A percentile compares a stretch with the other conserved stretches of the same genome.
Evolutionary conservation across 1,284 basidiomycete genomes (phyloP).

Genomic region (Sparassis latifolia): DNA sequence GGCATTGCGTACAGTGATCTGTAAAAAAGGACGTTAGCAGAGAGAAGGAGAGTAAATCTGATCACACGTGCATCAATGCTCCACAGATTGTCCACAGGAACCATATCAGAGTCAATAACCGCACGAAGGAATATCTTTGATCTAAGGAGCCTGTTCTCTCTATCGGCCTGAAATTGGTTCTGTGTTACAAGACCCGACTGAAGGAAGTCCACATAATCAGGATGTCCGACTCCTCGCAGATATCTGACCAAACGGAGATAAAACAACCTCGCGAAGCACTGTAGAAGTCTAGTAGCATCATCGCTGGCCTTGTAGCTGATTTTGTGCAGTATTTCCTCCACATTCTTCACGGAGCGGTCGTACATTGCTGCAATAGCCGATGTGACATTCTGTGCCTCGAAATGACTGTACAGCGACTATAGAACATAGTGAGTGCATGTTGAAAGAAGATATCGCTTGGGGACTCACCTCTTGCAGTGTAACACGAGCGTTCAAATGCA

Average conservation of each 20-base stretch:
- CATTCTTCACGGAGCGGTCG: not conserved
- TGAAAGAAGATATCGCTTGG: not conserved
- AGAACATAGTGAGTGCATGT: not conserved
- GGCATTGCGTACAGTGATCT: not conserved
- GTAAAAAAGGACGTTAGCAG: not conserved
- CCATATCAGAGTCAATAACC: not conserved
- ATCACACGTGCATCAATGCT: not conserved
- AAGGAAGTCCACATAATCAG: not conserved
- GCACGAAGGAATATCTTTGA: not conserved
- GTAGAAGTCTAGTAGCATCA: not conserved
- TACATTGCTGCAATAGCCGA: not conserved
- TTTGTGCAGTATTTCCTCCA: not conserved
- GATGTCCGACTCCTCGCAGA: not conserved
- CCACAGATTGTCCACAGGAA: not conserved
- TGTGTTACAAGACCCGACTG: not conserved
- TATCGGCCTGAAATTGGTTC: not conserved
- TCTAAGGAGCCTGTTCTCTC: not conserved
- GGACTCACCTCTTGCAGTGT: not conserved
- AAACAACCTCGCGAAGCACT: not conserved
- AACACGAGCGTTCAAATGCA: not conserved
- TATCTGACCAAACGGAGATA: not conserved
- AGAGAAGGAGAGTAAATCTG: too few species aligned
- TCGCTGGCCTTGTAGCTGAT: not conserved
- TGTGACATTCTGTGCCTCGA: not conserved
- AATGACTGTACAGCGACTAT: not conserved